These are phyloP conservation scores for Stenogyne calaminthoides DNA, from an alignment of 305 asterid species.

Conservation along the genomic window DNA sequence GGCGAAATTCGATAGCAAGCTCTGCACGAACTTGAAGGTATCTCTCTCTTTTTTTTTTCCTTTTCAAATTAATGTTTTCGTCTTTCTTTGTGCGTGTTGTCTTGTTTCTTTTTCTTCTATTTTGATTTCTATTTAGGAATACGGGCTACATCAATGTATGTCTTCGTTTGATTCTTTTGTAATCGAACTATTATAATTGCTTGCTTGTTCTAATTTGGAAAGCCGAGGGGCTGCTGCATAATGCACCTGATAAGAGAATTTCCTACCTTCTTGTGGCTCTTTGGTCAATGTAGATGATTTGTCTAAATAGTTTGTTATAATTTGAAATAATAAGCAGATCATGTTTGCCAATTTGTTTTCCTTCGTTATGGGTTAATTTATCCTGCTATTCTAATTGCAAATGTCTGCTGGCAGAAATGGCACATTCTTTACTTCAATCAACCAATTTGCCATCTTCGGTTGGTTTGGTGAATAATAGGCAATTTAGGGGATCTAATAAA, in stretches of 20 bases:
- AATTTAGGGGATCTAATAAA: conserved; percentile 55
- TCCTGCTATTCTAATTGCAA: conserved; percentile 23
- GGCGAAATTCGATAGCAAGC: background rate
- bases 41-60: too few species aligned
- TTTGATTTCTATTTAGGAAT: background rate
- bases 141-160: background rate
- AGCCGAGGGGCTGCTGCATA: background rate
- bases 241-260: background rate
- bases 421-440: conserved; percentile 64
- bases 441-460: conserved; percentile 59
- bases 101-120: background rate
- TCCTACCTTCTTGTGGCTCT: background rate
- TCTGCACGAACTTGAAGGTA: background rate
- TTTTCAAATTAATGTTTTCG: background rate
- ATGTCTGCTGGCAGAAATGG: conserved; percentile 54
- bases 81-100: background rate
- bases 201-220: background rate
- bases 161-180: background rate
- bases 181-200: background rate
- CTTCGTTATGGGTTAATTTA: background rate
- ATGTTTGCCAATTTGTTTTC: background rate
- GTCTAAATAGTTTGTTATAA: background rate
- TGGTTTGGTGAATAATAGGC: conserved; percentile 49
- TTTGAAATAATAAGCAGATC: background rate
- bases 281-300: background rate